Conservation (phyloP, 2,329 filamentous ascomycete genomes). For the Colletotrichum eremochloae region DNA sequence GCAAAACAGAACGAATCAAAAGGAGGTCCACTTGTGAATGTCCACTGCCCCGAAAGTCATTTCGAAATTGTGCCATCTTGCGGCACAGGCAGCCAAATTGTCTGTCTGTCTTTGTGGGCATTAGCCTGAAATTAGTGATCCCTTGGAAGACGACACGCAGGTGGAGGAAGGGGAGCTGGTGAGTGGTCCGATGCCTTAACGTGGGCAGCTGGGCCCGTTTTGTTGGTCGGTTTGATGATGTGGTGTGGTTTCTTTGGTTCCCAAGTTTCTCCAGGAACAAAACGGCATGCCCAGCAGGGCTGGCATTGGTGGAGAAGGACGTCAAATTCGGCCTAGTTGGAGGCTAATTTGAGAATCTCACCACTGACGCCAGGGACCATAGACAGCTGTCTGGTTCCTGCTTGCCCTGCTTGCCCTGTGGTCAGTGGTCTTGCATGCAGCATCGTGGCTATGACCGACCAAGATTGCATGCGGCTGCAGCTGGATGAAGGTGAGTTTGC, state of each 20-base stretch:
- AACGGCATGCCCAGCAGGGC: slow-evolving; percentile 38
- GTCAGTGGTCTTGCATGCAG: slow-evolving; percentile 22
- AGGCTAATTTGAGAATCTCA: slow-evolving; percentile 36
- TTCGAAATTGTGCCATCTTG: slow-evolving; percentile 30
- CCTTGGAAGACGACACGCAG: neutral
- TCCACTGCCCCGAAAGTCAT: slow-evolving; percentile 2
- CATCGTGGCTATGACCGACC: slow-evolving; percentile 25
- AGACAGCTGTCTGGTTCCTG: slow-evolving; percentile 28
- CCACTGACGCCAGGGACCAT: slow-evolving; percentile 35
- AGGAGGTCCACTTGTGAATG: slow-evolving; percentile 20
- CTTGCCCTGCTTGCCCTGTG: neutral
- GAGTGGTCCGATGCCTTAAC: slow-evolving; percentile 9
- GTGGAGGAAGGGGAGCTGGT: neutral
- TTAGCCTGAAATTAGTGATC: neutral
- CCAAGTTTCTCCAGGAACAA: neutral
- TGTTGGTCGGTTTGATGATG: slow-evolving; percentile 35
- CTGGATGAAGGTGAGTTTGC: neutral
- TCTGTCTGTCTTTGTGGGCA: neutral
- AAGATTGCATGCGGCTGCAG: slow-evolving; percentile 15
- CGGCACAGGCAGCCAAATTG: slow-evolving; percentile 12
- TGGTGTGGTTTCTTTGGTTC: slow-evolving; percentile 32
- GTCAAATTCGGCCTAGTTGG: slow-evolving; percentile 21
- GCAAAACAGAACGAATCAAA: slow-evolving; percentile 34
- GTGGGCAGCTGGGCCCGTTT: slow-evolving; percentile 19
- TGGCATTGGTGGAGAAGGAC: slow-evolving; percentile 17